These are phyloP conservation scores for Litsea cubeba DNA, from an alignment of 164 flowering plant species.

Conservation along the genomic window DNA sequence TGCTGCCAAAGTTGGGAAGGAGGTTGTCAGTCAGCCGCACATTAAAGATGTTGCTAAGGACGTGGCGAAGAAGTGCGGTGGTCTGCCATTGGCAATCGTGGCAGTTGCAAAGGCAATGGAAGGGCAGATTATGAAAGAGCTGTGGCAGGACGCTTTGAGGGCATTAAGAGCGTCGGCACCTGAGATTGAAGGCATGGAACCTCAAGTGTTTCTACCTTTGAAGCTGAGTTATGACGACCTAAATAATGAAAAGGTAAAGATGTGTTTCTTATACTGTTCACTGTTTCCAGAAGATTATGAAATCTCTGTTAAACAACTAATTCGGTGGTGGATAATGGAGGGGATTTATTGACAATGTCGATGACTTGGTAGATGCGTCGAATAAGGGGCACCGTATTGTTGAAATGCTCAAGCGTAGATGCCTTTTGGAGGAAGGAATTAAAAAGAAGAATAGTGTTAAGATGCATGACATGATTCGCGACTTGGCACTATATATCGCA, in stretches of 20 bases:
- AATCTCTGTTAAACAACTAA: not conserved
- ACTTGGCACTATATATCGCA: constrained; percentile 9
- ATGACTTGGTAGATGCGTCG: not conserved
- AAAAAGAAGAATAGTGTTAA: not conserved
- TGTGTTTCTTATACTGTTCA: constrained; percentile 9
- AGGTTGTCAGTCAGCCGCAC: not conserved
- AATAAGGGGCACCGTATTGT: not conserved
- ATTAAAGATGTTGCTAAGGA: not conserved
- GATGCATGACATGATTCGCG: constrained; percentile 8
- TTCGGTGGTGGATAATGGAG: not conserved
- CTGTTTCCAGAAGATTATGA: constrained; percentile 8
- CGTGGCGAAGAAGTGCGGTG: not conserved
- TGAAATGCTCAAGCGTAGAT: not conserved
- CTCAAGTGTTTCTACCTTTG: not conserved
- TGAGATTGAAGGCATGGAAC: constrained; percentile 9
- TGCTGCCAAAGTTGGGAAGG: not conserved
- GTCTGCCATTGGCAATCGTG: constrained; percentile 7
- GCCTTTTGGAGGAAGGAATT: constrained; percentile 4
- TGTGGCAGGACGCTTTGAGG: constrained; percentile 8
- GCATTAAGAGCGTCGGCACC: not conserved
- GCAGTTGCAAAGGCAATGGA: constrained; percentile 4
- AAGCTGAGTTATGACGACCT: constrained; percentile 11
- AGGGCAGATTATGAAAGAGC: not conserved
- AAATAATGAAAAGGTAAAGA: not conserved
- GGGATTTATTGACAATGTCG: not conserved